Base-by-base conservation (phyloP, 1,284 basidiomycete genomes). In the Ceratobasidium theobromae region DNA sequence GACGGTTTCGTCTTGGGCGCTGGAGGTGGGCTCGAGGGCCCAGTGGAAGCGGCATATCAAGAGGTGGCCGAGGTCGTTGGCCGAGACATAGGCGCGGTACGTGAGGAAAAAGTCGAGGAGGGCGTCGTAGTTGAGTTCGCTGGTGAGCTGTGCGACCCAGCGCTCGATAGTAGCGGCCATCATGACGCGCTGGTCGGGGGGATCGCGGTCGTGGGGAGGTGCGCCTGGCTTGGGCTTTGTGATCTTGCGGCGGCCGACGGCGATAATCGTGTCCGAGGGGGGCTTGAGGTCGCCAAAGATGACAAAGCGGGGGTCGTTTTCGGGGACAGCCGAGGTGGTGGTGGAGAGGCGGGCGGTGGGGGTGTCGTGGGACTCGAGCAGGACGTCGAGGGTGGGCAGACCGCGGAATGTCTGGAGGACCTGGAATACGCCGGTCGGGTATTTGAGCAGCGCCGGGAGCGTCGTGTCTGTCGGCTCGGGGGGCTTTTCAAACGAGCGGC, bases 71-170 rank as follows among this genome's bases (percentile, higher is more conserved):
- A 94, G 79, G 72, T 93, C 89, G 65, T 87, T 77, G 3, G 88
- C 84, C 58, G 80, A 82, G 72, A 94, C 82, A 74, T 92, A 94
- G 32, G 87, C 85, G 65, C 93, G 85, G 73, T 93, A 94, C 1
- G 91, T 93, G 73, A 94, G 81, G 81, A 94, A 93, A 75, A 94
- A 94, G 70, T 89, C 85, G 66, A 91, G 80, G 23, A 94, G 80
- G 71, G 93, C 88, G 74, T 92, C 89, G 68, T 91, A 89, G 74
- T 90, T 86, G 70, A 93, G 79, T 71, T 89, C 86, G 72, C 87
- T 89, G 32, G 92, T 94, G 51, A 94, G 78, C 73, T 95, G 91
- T 0, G 91, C 91, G 67, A 95, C 87, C 90, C 91, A 93, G 1
- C 92, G 85, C 74, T 95, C 92, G 70, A 94, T 90, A 2, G 91